Evolutionary conservation across 805 yeast genomes (phyloP).

Genomic region (Candida easanensis): DNA sequence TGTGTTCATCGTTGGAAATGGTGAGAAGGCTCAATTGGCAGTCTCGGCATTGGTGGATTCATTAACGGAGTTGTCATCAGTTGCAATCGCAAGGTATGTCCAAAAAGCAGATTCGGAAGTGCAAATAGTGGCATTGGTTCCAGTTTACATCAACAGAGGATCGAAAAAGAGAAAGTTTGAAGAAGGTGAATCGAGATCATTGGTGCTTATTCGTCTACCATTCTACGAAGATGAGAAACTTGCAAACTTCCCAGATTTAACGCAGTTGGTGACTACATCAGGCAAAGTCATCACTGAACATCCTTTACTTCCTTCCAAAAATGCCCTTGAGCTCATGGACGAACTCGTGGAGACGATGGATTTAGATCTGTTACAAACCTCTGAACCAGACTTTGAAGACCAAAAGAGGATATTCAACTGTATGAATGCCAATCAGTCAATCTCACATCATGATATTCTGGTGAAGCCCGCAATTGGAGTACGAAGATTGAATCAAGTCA

Average conservation of each 20-base stretch:
- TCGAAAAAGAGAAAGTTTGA: constrained; percentile 25
- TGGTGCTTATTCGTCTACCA: constrained; percentile 59
- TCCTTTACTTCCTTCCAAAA: constrained; percentile 33
- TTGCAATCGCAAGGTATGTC: constrained; percentile 66
- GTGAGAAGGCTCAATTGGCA: constrained; percentile 39
- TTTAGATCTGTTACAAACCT: constrained; percentile 29
- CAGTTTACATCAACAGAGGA: constrained; percentile 34
- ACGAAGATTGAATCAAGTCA: constrained; percentile 22
- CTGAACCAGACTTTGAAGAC: constrained; percentile 25
- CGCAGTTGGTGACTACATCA: constrained; percentile 33
- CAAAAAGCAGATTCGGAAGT: constrained; percentile 46
- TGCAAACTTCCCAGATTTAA: constrained; percentile 46
- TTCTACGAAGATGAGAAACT: constrained; percentile 72
- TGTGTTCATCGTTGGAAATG: constrained; percentile 45
- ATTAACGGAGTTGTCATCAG: constrained; percentile 42
- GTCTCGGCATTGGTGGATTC: constrained; percentile 51
- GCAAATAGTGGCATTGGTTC: constrained; percentile 53
- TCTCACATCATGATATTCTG: constrained; percentile 22
- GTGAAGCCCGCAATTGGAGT: constrained; percentile 24
- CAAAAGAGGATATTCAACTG: constrained; percentile 21
- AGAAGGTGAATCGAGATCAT: constrained; percentile 33
- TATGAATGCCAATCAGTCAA: constrained; percentile 3
- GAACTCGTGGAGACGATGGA: constrained; percentile 43
- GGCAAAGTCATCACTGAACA: constrained; percentile 26
- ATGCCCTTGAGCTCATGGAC: constrained; percentile 42